Base-by-base conservation (phyloP, 495 filamentous ascomycete species). In the Parathielavia appendiculata region DNA sequence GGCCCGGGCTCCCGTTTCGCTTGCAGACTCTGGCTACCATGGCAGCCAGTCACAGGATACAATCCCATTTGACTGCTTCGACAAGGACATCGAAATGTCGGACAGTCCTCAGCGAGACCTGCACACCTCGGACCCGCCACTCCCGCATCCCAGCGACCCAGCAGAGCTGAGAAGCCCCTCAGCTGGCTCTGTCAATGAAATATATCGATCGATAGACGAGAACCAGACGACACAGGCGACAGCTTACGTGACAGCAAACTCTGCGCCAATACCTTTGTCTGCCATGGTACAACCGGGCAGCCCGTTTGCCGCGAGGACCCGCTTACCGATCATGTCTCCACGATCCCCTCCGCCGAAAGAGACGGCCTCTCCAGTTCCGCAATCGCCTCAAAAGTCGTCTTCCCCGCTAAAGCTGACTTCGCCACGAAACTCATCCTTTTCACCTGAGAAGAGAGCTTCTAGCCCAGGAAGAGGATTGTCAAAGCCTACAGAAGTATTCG, bases 21-120 rank as follows among this genome's bases (percentile, higher is more conserved):
- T 75, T 23, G 65, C 72, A 6, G 90, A 95, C 63, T 93, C 90
- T 2, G 90, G 90, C 41, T 95, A 95, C 63, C 86, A 92, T 79
- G 90, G 87, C 50, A 85, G 81, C 72, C 85, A 74, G 46, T 60
- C 69, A 9, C 70, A 71, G 17, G 79, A 81, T 26, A 68, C 67
- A 0, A 69, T 71, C 51, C 65, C 63, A 16, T 46, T 71, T 10
- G 70, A 72, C 8, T 58, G 70, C 5, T 49, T 63, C 51, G 64
- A 65, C 34, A 64, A 59, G 50, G 65, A 58, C 17, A 56, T 64
- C 30, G 62, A 69, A 19, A 63, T 61, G 61, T n/a, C 54, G 16
- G 61, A 63, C 16, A 59, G 63, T n/a, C 59, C 63, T 8, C 51
- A 64, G 38, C 49, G 51, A 13, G 56, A 50, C 20, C 40, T 60